Base-by-base conservation (phyloP, 2,329 filamentous ascomycete species). In the Myriosclerotinia scirpicola region DNA sequence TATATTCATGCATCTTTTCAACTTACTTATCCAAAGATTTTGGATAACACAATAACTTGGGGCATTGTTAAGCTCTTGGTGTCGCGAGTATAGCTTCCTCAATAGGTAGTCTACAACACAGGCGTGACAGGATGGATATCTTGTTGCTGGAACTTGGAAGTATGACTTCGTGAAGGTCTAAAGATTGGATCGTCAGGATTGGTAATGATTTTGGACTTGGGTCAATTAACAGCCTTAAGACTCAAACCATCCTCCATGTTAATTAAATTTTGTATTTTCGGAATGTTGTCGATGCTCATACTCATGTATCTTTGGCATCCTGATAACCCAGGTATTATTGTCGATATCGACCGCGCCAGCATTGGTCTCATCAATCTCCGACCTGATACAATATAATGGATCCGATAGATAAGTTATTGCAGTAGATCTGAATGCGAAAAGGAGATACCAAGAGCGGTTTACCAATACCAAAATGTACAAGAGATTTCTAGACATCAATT, bases 241-340 rank as follows among this genome's bases (percentile, higher is more conserved):
- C 46, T 40, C 61, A 55, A 34, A 52, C 22, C 20, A 30, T 64
- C 20, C 30, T 64, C 30, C 36, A 55, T 46, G 56, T 48, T 73
- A 76, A 78, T 67, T 83, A 84, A 71, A 85, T 85, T 61, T 80
- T 86, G 1, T 81, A 85, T 73, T 73, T 81, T 65, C 77, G 85
- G 59, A 77, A 77, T 56, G 78, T 85, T 9, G 72, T 86, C 46
- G 84, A 85, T 67, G 83, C 81, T 0, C 86, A 82, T 70, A 83
- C 84, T 22, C 84, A 86, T 69, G 76, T 86, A 15, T 84, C 83
- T 84, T 26, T 79, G 84, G 7, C 80, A 83, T 66, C 83, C 83
- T 0, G 64, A 74, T 46, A 79, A 83, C 12, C 72, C 79, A 1
- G 73, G 78, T 3, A 75, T 77, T 56, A 85, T 83, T 73, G 77